Percentiles rank a stretch among this genome's conserved stretches.
These are phyloP conservation scores for Aureobasidium uvarum DNA, from an alignment of 2,329 filamentous ascomycete species.

Conservation along the genomic window DNA sequence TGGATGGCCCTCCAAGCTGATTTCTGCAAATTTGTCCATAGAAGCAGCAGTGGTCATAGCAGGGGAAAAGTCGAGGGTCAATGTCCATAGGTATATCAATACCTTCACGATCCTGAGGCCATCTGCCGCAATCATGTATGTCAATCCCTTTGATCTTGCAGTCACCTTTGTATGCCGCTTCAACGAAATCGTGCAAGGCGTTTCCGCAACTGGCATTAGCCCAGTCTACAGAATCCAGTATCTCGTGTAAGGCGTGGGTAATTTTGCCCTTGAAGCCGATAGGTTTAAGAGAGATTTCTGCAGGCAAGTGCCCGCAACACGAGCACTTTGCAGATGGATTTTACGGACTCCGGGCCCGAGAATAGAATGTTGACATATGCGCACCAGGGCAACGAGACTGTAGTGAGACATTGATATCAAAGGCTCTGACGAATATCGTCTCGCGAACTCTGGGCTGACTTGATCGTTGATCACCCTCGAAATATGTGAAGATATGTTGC, in stretches of 20 bases:
- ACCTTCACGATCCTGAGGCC: too few relatives aligned
- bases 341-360: neutral
- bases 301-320: too few relatives aligned
- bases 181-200: neutral
- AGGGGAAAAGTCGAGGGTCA: too few relatives aligned
- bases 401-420: neutral
- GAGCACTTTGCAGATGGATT: neutral
- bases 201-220: too few relatives aligned
- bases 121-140: too few relatives aligned
- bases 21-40: too few relatives aligned
- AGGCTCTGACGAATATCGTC: neutral
- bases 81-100: too few relatives aligned
- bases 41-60: too few relatives aligned
- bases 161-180: too few relatives aligned
- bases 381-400: neutral
- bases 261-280: neutral
- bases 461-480: neutral
- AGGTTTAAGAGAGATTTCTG: neutral
- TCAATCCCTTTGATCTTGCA: too few relatives aligned
- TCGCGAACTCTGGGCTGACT: neutral
- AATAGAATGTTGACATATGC: neutral
- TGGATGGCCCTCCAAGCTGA: too few relatives aligned
- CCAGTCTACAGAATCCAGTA: neutral
- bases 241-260: neutral
- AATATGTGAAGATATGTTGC: neutral